A percentile compares a stretch with the other conserved stretches of the same genome.
These are phyloP conservation scores for Blastobotrys terrestris DNA, from an alignment of 805 yeast genomes.

Conservation along the genomic window DNA sequence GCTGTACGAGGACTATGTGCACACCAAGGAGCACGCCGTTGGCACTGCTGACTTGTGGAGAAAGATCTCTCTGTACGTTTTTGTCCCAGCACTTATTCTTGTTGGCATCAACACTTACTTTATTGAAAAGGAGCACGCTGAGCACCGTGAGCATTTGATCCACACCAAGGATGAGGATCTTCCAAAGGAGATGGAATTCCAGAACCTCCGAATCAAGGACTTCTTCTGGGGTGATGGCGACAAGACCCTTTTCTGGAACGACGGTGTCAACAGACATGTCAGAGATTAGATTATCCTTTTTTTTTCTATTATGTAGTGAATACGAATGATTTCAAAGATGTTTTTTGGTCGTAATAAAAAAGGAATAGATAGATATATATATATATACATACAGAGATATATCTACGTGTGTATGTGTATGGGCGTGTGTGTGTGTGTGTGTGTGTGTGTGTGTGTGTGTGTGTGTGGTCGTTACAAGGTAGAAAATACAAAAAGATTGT, in stretches of 20 bases:
- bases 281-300: no score
- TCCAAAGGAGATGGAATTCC: constrained; percentile 78
- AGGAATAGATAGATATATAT: constrained; percentile 4
- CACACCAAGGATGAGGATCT: constrained; percentile 80
- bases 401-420: neutral
- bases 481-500: constrained; percentile 50
- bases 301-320: neutral
- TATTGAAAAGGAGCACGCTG: constrained; percentile 82
- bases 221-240: constrained; percentile 99
- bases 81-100: constrained; percentile 72
- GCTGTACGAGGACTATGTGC: constrained; percentile 54
- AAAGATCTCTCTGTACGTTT: constrained; percentile 72
- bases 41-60: constrained; percentile 77
- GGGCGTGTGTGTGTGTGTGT: neutral
- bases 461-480: constrained; percentile 20
- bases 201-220: constrained; percentile 78
- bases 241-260: constrained; percentile 95
- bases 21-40: constrained; percentile 72
- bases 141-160: constrained; percentile 56
- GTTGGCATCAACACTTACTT: constrained; percentile 76
- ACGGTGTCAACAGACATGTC: constrained; percentile 76
- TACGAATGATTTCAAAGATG: no score
- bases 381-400: neutral
- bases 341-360: constrained; percentile 20
- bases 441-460: neutral